Evolutionary conservation across 805 yeast genomes (phyloP).

Genomic region (Hanseniaspora singularis): DNA sequence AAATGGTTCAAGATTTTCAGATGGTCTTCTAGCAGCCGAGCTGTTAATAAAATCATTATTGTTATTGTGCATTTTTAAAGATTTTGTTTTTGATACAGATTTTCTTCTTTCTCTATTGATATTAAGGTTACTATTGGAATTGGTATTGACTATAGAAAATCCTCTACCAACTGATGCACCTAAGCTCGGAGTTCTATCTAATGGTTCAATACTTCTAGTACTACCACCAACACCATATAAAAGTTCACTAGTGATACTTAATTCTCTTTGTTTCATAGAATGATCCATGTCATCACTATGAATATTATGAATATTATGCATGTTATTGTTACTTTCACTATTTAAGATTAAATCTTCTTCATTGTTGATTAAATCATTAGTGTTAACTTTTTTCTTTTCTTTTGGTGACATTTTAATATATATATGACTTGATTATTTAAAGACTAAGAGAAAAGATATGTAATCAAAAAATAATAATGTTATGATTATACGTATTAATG

Average conservation of each 20-base stretch:
- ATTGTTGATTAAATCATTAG: background rate
- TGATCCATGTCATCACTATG: background rate
- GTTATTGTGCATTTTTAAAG: conserved; percentile 1
- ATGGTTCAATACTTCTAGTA: conserved; percentile 7
- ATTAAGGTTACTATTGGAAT: background rate
- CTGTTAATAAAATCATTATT: conserved; percentile 17
- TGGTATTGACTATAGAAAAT: conserved; percentile 4
- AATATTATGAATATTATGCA: background rate
- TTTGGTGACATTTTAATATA: conserved; percentile 12
- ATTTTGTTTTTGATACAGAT: conserved; percentile 5
- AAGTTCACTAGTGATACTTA: conserved; percentile 12
- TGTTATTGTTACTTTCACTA: background rate
- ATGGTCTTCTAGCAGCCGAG: conserved; percentile 31
- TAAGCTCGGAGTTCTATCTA: conserved; percentile 11
- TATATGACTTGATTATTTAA: too few relatives aligned
- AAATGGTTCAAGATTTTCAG: conserved; percentile 41
- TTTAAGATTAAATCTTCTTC: background rate
- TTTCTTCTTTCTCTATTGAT: conserved; percentile 2
- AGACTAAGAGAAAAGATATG: too few relatives aligned
- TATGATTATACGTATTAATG: too few relatives aligned
- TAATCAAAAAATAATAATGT: too few relatives aligned
- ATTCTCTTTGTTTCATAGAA: conserved; percentile 8
- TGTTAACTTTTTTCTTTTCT: background rate
- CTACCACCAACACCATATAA: background rate
- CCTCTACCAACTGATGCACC: conserved; percentile 12